These are phyloP conservation scores for Phytopythium montanum DNA, from an alignment of 352 stramenopile species.

Conservation along the genomic window DNA sequence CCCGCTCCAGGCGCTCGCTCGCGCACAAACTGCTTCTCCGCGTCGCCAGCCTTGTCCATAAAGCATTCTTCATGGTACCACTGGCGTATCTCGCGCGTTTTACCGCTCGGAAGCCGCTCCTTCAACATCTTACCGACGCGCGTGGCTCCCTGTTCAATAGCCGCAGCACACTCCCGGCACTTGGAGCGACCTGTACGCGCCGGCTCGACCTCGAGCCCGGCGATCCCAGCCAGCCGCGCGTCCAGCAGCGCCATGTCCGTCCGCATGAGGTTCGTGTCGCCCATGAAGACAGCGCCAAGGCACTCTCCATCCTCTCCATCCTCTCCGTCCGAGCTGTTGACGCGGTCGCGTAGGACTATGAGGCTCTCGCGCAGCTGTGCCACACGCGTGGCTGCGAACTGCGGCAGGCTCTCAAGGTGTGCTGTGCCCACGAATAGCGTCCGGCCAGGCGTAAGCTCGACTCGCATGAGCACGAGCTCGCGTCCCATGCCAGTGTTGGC, in stretches of 20 bases:
- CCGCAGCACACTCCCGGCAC: conserved; percentile 42
- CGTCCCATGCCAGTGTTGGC: conserved; percentile 68
- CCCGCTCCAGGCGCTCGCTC: background rate
- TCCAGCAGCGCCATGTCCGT: conserved; percentile 63
- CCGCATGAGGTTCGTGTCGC: conserved; percentile 65
- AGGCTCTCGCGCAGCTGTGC: conserved; percentile 58
- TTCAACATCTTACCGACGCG: conserved; percentile 56
- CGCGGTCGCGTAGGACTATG: conserved; percentile 36
- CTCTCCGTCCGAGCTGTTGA: conserved; percentile 19
- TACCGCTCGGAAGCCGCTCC: conserved; percentile 38
- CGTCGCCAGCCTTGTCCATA: conserved; percentile 20
- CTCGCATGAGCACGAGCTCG: conserved; percentile 56
- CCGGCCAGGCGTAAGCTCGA: conserved; percentile 41
- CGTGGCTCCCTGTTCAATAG: conserved; percentile 39
- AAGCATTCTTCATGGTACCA: conserved; percentile 69
- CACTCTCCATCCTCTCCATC: conserved; percentile 25
- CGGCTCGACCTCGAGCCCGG: conserved; percentile 46
- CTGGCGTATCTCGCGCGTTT: conserved; percentile 39
- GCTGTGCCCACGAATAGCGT: conserved; percentile 58
- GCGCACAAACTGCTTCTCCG: conserved; percentile 40
- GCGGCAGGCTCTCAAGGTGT: conserved; percentile 68
- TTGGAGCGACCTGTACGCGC: conserved; percentile 50
- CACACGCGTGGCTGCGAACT: conserved; percentile 42
- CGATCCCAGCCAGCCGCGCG: conserved; percentile 17
- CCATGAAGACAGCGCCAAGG: conserved; percentile 71